Evolutionary conservation across 257 asterid genomes (phyloP), one percentile per base, ranked within the genome.

Genomic region (Primulina huaijiensis): DNA sequence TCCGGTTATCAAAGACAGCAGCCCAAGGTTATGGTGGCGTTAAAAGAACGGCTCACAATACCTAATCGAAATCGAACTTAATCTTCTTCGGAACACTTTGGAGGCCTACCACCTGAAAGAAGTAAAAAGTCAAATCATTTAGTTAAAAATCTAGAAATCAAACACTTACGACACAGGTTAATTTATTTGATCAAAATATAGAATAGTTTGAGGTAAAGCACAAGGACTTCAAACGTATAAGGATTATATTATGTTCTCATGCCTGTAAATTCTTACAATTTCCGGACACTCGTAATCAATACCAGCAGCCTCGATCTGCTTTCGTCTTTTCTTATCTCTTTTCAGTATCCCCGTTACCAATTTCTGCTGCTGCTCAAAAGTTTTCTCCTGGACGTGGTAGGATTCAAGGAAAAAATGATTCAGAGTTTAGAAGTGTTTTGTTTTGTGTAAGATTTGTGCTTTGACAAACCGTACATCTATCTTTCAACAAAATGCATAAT

Each of bases 271-370:
- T 75, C 94, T 83, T 90, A 90, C 97, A 11, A 93, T 70, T 81
- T 85, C 91, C 12, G 97, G 97, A 81, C 91, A 90, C 65, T 87
- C 84, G 27, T 89, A 93, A 33, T 87, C 90, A 67, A 93, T 90
- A 27, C 97, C 97, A 70, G 95, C 94, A 63, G 90, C 96, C 74
- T 82, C 90, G 29, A 93, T 93, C 72, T 84, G 89, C 86, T 86
- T 86, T 69, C 86, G 77, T 79, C 96, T 83, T 77, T 79, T 82
- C 73, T 77, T 72, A 71, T 90, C 96, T 70, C 91, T 80, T 77
- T 78, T 89, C 78, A 89, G 27, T 58, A 93, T 70, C 63, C 91
- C 80, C 38, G 74, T 71, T 60, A 89, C 82, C 76, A 89, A 76
- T 74, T 90, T 90, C 65, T 81, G 77, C 79, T 89, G 95, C 76